A percentile compares a stretch with the other conserved stretches of the same genome.
These are phyloP conservation scores for Fonsecaea nubica DNA, from an alignment of 2,329 filamentous ascomycete species.

Conservation along the genomic window DNA sequence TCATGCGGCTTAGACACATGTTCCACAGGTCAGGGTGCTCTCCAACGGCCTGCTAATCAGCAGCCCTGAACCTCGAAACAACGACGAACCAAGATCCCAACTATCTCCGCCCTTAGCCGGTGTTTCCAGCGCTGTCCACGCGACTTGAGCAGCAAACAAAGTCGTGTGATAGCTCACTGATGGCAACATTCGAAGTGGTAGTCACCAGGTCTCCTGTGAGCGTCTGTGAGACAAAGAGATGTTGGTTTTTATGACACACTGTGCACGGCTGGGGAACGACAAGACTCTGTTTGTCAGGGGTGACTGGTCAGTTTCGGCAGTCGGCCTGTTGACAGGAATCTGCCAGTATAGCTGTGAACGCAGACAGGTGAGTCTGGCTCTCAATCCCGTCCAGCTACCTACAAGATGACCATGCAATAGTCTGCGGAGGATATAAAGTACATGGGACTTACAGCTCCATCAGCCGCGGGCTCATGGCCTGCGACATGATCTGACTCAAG, in stretches of 20 bases:
- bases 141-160: background rate
- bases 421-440: too few species aligned
- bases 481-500: background rate
- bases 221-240: background rate
- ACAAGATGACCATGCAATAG: too few species aligned
- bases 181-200: background rate
- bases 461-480: background rate
- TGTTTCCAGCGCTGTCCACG: background rate
- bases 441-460: too few species aligned
- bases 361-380: background rate
- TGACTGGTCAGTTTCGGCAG: background rate
- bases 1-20: background rate
- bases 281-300: conserved; percentile 25
- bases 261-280: background rate
- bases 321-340: background rate
- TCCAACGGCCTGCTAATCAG: background rate
- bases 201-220: background rate
- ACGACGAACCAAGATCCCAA: background rate
- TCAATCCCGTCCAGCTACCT: too few species aligned
- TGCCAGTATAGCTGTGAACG: background rate
- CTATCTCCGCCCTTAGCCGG: background rate
- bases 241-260: conserved; percentile 5
- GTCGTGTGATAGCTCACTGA: background rate
- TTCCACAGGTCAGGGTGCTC: background rate
- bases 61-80: background rate